phyloP scores from a whole-genome alignment of 2,329 filamentous ascomycete species.

The Aspergillus arachidicola region DNA sequence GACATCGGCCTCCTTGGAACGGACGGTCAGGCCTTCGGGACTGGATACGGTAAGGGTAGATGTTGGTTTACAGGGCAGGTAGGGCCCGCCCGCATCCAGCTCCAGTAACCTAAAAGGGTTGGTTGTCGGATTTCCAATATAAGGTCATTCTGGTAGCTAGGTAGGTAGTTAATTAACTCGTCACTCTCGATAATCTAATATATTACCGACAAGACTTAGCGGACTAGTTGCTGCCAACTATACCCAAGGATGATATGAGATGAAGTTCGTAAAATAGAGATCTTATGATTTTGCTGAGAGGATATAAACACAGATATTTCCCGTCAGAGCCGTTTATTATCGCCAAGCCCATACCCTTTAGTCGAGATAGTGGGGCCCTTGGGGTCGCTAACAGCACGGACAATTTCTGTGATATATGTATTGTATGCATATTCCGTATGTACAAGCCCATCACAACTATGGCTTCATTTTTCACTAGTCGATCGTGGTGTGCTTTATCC shows the following conservation, averaged over 20 bases:
- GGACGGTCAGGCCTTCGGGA: not conserved
- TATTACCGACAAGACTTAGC: not conserved
- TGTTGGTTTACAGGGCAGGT: not conserved
- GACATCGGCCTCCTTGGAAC: not conserved
- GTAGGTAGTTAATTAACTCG: too few relatives aligned
- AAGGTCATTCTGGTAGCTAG: not conserved
- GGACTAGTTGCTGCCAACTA: not conserved
- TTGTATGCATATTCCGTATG: not conserved
- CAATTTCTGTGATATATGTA: not conserved
- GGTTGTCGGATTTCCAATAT: not conserved
- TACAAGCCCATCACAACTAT: not conserved
- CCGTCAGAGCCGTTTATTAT: not conserved
- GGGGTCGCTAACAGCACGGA: not conserved
- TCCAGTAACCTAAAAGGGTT: slow-evolving; percentile 1
- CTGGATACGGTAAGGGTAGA: not conserved
- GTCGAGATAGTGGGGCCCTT: not conserved
- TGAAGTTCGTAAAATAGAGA: too few relatives aligned
- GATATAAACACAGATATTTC: not conserved
- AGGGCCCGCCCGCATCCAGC: not conserved
- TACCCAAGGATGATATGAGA: not conserved
- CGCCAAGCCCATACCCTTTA: not conserved
- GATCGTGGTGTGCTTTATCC: not conserved
- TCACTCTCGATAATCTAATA: not conserved
- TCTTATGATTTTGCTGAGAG: not conserved
- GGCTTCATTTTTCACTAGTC: not conserved